Base-by-base conservation (phyloP, 495 filamentous ascomycete species). In the Elaphomyces granulatus region DNA sequence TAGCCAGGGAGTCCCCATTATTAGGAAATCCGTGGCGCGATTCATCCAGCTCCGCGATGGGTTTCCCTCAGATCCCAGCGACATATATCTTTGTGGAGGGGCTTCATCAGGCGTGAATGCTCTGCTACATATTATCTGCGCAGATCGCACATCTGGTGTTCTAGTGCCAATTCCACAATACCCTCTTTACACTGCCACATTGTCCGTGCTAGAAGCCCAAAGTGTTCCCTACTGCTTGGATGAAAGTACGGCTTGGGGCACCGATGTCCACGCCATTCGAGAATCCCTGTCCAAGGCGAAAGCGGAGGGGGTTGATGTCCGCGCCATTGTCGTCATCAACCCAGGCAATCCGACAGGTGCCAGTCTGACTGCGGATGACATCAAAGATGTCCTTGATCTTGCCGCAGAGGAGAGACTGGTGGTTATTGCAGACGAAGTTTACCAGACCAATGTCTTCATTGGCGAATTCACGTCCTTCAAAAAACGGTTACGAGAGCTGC, bases 101-200 rank as follows among this genome's bases (percentile, higher is more conserved):
- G 90, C 90, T 33, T 95, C 88, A 0, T 85, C 86, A 1, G 90
- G 90, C 40, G 90, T 98, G 38, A 90, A 80, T 66, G 93, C 87
- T 28, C 72, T 96, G 43, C 69, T 98, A 35, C 83, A 87, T 61
- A 69, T 92, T 56, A 83, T 98, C 58, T 92, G 87, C 64, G 67
- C 80, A 28, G 66, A 67, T 15, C 77, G 77, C n/a, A 69, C 78
- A 15, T 80, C 83, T 7, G 90, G 90, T 41, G 73, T 98, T 20
- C 73, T 98, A 20, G 81, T 98, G 15, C 90, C 90, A 3, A 96
- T 98, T 45, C 90, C 90, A 6, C 90, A 98, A 61, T 98, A 98
- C 56, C 90, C 90, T 8, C 77, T 98, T 30, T 98, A 98, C 63
- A 96, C 92, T 19, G 90, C 90, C 30, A 94, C 88, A 2, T 73